phyloP scores from a whole-genome alignment of 768 basidiomycete species.

The Hygrophorus russula region DNA sequence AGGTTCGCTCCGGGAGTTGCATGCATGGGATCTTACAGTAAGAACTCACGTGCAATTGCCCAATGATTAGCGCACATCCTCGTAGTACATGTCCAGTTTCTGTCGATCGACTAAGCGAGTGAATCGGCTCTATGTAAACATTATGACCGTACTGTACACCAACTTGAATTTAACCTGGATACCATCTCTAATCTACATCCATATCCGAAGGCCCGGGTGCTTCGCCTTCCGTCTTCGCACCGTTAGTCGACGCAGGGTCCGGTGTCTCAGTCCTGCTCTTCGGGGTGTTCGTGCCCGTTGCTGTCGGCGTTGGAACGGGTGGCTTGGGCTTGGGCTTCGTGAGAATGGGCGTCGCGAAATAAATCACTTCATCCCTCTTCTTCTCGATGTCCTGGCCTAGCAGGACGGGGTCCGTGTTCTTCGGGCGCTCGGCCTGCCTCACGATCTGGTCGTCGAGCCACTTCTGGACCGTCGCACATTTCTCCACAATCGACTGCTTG shows the following conservation, averaged over 20 bases:
- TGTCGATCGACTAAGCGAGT: no score
- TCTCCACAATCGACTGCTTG: conserved; percentile 79
- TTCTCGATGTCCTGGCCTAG: conserved; percentile 75
- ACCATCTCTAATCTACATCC: conserved; percentile 62
- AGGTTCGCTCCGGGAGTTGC: no score
- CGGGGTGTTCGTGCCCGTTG: conserved; percentile 57
- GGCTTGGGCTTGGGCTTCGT: conserved; percentile 89
- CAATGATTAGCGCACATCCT: no score
- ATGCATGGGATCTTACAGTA: no score
- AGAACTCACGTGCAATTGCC: no score
- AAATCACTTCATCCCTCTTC: conserved; percentile 88
- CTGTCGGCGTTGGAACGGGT: conserved; percentile 33
- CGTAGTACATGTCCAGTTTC: no score
- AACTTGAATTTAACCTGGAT: neutral
- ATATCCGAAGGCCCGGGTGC: conserved; percentile 57
- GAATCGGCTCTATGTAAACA: no score
- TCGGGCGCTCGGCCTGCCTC: conserved; percentile 77
- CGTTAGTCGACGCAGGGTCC: conserved; percentile 25
- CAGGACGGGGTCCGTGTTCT: conserved; percentile 82
- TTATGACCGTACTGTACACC: no score
- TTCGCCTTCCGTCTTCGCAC: conserved; percentile 22
- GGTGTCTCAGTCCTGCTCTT: conserved; percentile 53
- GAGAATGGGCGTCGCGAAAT: conserved; percentile 83
- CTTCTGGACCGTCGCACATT: conserved; percentile 80
- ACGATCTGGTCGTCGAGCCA: conserved; percentile 93